These are phyloP conservation scores for Canavalia ensiformis DNA, from an alignment of 306 rosid genomes.

Conservation along the genomic window DNA sequence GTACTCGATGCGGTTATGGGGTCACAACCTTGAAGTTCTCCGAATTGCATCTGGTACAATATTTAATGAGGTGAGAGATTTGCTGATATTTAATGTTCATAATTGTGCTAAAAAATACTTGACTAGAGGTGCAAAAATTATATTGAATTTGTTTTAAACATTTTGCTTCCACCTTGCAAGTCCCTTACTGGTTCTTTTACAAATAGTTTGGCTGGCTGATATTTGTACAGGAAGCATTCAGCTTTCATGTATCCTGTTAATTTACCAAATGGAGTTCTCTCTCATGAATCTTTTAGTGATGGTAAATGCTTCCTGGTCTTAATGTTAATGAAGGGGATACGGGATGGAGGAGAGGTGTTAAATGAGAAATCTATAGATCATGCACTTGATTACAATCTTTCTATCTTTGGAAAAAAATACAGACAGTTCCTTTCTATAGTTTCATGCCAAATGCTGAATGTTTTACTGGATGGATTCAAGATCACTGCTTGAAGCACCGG, in stretches of 20 bases:
- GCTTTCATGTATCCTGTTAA: neutral
- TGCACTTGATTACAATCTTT: neutral
- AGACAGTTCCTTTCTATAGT: neutral
- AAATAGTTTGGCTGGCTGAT: neutral
- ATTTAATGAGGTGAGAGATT: conserved; percentile 76
- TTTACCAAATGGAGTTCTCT: neutral
- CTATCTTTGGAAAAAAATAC: neutral
- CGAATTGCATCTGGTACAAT: conserved; percentile 92
- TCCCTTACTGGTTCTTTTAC: conserved; percentile 1
- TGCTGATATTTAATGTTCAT: conserved; percentile 22
- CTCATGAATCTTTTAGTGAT: neutral
- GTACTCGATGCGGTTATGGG: conserved; percentile 96
- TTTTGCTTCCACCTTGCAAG: neutral
- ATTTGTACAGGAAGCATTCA: neutral
- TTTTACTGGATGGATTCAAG: neutral
- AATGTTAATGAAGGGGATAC: neutral
- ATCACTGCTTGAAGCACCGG: neutral
- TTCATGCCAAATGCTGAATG: neutral
- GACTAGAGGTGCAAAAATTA: neutral
- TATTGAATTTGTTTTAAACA: neutral
- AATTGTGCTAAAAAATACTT: neutral
- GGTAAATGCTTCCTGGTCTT: neutral
- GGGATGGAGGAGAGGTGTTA: neutral
- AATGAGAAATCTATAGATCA: neutral
- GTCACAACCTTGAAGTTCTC: conserved; percentile 80